phyloP scores from a whole-genome alignment of 768 basidiomycete species.

The Paxillus rubicundulus region DNA sequence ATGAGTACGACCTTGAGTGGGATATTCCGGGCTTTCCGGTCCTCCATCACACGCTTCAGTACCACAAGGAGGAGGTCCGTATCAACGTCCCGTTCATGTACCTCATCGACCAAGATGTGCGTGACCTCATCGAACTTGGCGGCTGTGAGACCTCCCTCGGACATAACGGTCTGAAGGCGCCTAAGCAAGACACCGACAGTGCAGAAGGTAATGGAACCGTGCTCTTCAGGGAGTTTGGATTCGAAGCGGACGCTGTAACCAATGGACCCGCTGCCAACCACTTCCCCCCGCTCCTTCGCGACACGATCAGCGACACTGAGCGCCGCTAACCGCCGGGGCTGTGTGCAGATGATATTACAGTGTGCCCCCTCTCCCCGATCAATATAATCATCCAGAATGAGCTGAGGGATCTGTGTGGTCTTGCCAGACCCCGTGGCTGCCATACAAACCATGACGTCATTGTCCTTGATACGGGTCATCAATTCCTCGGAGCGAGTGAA shows the following conservation, averaged over 20 bases:
- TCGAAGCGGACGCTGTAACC: conserved; percentile 96
- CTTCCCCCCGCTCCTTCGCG: conserved; percentile 81
- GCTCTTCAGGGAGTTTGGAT: conserved; percentile 66
- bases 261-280: conserved; percentile 60
- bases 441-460: conserved; percentile 88
- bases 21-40: conserved; percentile 65
- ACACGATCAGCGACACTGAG: conserved; percentile 91
- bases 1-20: conserved; percentile 88
- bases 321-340: conserved; percentile 88
- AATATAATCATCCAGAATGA: conserved; percentile 84
- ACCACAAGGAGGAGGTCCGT: conserved; percentile 89
- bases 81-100: conserved; percentile 93
- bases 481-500: conserved; percentile 65
- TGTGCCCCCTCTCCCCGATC: conserved; percentile 71
- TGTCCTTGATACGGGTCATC: conserved; percentile 61
- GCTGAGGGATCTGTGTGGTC: conserved; percentile 92
- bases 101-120: conserved; percentile 93
- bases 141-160: conserved; percentile 36
- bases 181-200: conserved; percentile 91
- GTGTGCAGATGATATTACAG: conserved; percentile 92
- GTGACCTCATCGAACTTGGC: conserved; percentile 70
- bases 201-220: conserved; percentile 89
- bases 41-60: conserved; percentile 75
- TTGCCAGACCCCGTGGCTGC: conserved; percentile 91
- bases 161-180: conserved; percentile 73